Conservation (phyloP, 371 early-diverging fungal genomes). For the Lichtheimia ramosa region DNA sequence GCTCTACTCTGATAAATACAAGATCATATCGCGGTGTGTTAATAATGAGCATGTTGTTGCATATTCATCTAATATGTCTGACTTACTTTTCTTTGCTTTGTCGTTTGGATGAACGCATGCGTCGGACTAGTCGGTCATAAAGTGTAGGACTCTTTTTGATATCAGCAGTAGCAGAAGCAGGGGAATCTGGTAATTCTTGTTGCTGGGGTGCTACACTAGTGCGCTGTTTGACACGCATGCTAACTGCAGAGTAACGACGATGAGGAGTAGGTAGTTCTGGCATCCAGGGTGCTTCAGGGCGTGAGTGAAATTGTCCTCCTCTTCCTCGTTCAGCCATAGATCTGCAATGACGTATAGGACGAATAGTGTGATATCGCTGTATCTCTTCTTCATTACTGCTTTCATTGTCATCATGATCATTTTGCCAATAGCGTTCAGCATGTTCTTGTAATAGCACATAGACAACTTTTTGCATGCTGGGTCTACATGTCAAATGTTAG, state of each 20-base stretch:
- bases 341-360: slow-evolving; percentile 21
- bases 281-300: slow-evolving; percentile 16
- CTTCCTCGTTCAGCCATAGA: slow-evolving; percentile 34
- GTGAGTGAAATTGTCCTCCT: slow-evolving; percentile 3
- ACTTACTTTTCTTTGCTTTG: slow-evolving; percentile 22
- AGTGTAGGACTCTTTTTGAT: slow-evolving; percentile 43
- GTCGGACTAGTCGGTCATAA: slow-evolving; percentile 34
- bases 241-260: slow-evolving; percentile 14
- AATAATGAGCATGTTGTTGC: not conserved
- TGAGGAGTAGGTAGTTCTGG: slow-evolving; percentile 16
- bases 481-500: slow-evolving; percentile 17
- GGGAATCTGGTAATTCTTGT: not conserved
- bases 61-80: not conserved
- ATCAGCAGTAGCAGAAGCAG: not conserved
- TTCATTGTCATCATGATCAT: slow-evolving; percentile 37
- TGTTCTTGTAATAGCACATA: slow-evolving; percentile 52
- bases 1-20: not conserved
- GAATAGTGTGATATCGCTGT: slow-evolving; percentile 3
- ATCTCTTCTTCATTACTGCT: slow-evolving; percentile 20
- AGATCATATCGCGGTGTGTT: not conserved
- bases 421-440: slow-evolving; percentile 49
- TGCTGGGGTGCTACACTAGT: not conserved
- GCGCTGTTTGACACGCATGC: slow-evolving; percentile 7
- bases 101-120: slow-evolving; percentile 22
- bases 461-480: slow-evolving; percentile 55